Evolutionary conservation across 352 stramenopile genomes (phyloP).

Genomic region (Phytopythium litorale): DNA sequence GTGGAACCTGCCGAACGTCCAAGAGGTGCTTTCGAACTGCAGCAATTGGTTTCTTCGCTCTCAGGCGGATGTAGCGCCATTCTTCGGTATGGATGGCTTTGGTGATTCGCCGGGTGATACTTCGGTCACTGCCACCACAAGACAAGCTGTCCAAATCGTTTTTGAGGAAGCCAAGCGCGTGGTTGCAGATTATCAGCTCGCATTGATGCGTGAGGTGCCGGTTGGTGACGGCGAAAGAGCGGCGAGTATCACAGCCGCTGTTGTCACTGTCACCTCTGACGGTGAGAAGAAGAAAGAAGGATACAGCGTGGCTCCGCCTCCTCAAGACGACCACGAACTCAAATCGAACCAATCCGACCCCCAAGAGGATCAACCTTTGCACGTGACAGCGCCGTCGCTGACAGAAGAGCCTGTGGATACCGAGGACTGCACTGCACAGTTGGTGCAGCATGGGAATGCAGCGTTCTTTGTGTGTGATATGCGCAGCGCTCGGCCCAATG

Average conservation of each 20-base stretch:
- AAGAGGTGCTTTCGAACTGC: constrained; percentile 47
- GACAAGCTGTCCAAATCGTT: constrained; percentile 28
- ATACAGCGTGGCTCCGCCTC: neutral
- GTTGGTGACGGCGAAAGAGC: neutral
- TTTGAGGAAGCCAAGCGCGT: constrained; percentile 47
- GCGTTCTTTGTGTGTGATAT: constrained; percentile 71
- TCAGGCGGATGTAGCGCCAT: constrained; percentile 57
- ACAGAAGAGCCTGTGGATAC: neutral
- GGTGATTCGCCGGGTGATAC: neutral
- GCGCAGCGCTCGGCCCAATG: constrained; percentile 19
- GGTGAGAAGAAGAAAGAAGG: neutral
- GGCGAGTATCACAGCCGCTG: too few relatives aligned
- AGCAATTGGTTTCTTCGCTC: constrained; percentile 68
- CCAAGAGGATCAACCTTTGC: neutral
- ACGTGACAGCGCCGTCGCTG: neutral
- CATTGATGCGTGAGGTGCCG: constrained; percentile 21
- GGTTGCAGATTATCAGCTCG: constrained; percentile 50
- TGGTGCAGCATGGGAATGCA: constrained; percentile 41
- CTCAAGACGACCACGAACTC: neutral
- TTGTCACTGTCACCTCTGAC: neutral
- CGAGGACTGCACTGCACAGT: constrained; percentile 17
- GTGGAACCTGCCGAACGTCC: constrained; percentile 66
- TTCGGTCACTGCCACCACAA: neutral
- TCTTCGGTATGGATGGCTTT: constrained; percentile 22
- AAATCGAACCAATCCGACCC: neutral